Evolutionary conservation across 2,329 filamentous ascomycete species (phyloP).

Genomic region (Nothomitra cinnamomea): DNA sequence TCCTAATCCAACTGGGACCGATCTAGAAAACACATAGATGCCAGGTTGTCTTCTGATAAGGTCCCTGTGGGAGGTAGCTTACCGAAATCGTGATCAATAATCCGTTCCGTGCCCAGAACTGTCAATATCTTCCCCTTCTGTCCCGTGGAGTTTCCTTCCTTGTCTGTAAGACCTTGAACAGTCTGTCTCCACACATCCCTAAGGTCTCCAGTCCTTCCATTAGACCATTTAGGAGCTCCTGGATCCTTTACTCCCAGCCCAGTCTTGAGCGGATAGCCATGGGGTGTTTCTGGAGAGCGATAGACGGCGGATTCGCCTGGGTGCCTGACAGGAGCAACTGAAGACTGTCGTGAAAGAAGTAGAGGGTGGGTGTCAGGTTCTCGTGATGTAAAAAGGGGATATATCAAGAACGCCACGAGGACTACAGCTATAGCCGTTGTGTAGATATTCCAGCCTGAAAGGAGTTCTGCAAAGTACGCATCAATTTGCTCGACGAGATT

Average conservation of each 20-base stretch:
- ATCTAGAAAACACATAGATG: not conserved
- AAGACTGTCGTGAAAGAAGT: slow-evolving; percentile 70
- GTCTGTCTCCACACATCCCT: slow-evolving; percentile 77
- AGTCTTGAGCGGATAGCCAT: slow-evolving; percentile 62
- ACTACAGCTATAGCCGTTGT: slow-evolving; percentile 54
- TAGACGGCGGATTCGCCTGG: slow-evolving; percentile 75
- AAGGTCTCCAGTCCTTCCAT: slow-evolving; percentile 73
- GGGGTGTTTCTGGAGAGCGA: slow-evolving; percentile 66
- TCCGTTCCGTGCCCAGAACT: slow-evolving; percentile 57
- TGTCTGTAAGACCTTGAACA: slow-evolving; percentile 43
- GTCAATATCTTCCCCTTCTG: slow-evolving; percentile 60
- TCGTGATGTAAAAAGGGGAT: slow-evolving; percentile 49
- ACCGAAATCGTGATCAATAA: slow-evolving; percentile 55
- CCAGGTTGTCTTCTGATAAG: not conserved
- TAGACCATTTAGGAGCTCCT: slow-evolving; percentile 64
- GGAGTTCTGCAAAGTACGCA: slow-evolving; percentile 46
- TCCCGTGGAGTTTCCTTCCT: slow-evolving; percentile 41
- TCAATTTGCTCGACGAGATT: slow-evolving; percentile 47
- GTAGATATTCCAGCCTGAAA: slow-evolving; percentile 69
- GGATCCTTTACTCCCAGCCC: slow-evolving; percentile 71
- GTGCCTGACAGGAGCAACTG: slow-evolving; percentile 61
- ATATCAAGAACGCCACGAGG: slow-evolving; percentile 50
- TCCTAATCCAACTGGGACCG: too few relatives aligned
- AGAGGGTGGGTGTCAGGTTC: slow-evolving; percentile 89
- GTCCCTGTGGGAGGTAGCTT: slow-evolving; percentile 11